Conservation (phyloP, 2,329 filamentous ascomycete genomes). For the Gliomastix tumulicola region DNA sequence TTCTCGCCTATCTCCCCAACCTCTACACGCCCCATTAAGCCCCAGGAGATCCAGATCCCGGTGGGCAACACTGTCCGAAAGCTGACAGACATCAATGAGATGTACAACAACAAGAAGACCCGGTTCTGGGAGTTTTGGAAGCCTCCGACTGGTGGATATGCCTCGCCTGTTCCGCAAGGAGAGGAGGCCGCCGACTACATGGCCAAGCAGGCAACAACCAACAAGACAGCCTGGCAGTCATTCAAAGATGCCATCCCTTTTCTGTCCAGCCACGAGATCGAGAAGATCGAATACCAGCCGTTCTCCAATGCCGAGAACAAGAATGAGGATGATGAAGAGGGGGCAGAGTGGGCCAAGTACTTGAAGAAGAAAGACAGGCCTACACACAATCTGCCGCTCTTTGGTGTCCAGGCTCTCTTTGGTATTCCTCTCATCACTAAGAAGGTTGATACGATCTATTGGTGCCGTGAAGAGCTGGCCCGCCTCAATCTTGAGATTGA, state of each 20-base stretch:
- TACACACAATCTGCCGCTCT: conserved; percentile 67
- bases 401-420: conserved; percentile 63
- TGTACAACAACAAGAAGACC: conserved; percentile 35
- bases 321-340: conserved; percentile 51
- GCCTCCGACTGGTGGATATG: conserved; percentile 52
- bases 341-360: conserved; percentile 75
- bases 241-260: conserved; percentile 45
- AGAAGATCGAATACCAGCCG: conserved; percentile 47
- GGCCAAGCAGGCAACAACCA: conserved; percentile 22
- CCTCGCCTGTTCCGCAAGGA: conserved; percentile 54
- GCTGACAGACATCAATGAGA: conserved; percentile 38
- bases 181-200: conserved; percentile 29
- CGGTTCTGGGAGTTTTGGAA: conserved; percentile 61
- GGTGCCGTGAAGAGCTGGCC: conserved; percentile 80
- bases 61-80: conserved; percentile 46
- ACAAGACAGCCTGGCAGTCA: conserved; percentile 43
- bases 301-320: conserved; percentile 55
- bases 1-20: background rate
- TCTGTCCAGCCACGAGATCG: conserved; percentile 32
- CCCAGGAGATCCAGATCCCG: conserved; percentile 9
- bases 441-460: conserved; percentile 93
- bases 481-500: conserved; percentile 89
- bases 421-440: conserved; percentile 72
- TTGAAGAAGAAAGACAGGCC: conserved; percentile 76
- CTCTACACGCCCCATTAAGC: conserved; percentile 4